Evolutionary conservation across 2,329 filamentous ascomycete species (phyloP).

Genomic region (Colletotrichum sp.): DNA sequence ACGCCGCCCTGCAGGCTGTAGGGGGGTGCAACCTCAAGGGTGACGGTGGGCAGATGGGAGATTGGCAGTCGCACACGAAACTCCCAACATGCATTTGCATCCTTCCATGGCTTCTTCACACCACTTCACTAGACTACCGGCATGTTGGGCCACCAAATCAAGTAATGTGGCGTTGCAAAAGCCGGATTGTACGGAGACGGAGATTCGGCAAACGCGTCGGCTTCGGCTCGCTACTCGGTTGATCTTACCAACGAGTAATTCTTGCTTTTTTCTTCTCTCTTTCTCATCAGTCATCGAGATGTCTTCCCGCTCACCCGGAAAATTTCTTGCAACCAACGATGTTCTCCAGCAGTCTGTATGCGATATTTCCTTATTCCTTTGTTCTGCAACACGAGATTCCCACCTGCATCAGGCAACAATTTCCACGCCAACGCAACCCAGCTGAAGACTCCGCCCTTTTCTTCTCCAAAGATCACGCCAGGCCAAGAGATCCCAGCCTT

Average conservation of each 20-base stretch:
- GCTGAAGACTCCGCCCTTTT: not conserved
- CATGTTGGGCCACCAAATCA: not conserved
- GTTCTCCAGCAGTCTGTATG: not conserved
- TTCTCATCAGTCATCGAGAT: not conserved
- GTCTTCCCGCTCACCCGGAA: not conserved
- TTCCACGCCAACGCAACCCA: not conserved
- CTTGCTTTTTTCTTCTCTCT: not conserved
- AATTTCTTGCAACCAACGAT: not conserved
- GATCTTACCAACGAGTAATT: not conserved
- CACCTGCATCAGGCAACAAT: not conserved
- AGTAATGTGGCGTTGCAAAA: not conserved
- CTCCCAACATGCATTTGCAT: not conserved
- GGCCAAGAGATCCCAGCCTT: conserved; percentile 1
- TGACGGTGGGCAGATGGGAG: not conserved
- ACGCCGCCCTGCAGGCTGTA: not conserved
- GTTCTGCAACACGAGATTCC: not conserved
- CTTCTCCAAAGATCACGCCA: not conserved
- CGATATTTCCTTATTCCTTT: not conserved
- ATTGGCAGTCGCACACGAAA: not conserved
- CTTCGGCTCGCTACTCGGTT: not conserved
- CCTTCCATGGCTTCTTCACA: not conserved
- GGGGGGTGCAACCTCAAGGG: not conserved
- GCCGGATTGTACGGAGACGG: not conserved
- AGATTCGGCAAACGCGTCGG: not conserved
- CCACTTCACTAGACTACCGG: not conserved